Evolutionary conservation across 2,329 filamentous ascomycete genomes (phyloP).

Genomic region (Botrytis byssoidea): DNA sequence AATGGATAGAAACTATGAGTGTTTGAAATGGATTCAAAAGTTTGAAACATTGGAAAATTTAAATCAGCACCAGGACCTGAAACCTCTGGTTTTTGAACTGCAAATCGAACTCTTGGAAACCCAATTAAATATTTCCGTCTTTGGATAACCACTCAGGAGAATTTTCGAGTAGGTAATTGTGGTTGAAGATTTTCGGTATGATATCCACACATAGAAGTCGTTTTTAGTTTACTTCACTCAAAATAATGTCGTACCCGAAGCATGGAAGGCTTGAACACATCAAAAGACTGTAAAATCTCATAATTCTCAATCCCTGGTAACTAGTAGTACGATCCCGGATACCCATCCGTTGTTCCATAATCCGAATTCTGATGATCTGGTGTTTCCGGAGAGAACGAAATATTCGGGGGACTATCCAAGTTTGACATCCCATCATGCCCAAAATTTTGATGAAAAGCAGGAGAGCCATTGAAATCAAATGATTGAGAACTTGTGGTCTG

Average conservation of each 20-base stretch:
- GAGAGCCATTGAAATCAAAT: background rate
- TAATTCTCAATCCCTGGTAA: no score
- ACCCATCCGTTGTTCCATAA: background rate
- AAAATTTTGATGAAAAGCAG: background rate
- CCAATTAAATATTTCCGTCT: fast-evolving
- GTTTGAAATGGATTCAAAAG: background rate
- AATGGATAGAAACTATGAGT: background rate
- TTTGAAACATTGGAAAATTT: background rate
- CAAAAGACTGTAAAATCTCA: fast-evolving
- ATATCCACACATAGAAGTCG: no score
- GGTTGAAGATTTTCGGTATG: background rate
- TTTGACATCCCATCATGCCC: background rate
- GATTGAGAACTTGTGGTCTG: background rate
- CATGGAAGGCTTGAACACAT: background rate
- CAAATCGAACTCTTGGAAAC: background rate
- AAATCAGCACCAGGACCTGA: background rate
- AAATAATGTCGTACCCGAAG: no score
- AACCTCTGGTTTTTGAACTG: fast-evolving
- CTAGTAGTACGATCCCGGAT: background rate
- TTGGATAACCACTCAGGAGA: no score
- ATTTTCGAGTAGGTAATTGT: background rate
- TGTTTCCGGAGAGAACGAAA: background rate
- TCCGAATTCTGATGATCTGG: background rate
- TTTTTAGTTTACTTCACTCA: background rate
- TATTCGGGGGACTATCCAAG: background rate